Conservation (phyloP, 768 basidiomycete genomes). For the Candolleomyces aberdarensis region DNA sequence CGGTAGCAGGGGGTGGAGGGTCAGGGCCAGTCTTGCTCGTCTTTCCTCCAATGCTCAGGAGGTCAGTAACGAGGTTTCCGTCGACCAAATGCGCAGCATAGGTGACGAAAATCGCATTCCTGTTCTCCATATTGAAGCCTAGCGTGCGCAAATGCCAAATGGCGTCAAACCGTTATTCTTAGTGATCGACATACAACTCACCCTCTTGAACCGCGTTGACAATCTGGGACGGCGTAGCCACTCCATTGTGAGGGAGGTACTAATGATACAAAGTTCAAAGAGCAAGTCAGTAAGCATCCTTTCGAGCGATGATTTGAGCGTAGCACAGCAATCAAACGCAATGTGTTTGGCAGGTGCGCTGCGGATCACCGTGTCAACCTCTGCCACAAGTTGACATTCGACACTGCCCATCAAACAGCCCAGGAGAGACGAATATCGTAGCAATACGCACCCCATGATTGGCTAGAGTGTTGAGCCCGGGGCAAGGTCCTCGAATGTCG, state of each 20-base stretch:
- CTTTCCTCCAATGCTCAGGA: conserved; percentile 18
- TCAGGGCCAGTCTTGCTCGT: conserved; percentile 14
- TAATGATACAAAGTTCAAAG: background rate
- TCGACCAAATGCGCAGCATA: conserved; percentile 16
- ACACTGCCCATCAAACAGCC: too few species aligned
- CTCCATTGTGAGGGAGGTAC: conserved; percentile 13
- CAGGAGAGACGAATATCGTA: too few species aligned
- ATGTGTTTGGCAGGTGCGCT: background rate
- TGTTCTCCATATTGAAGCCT: conserved; percentile 17
- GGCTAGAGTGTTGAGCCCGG: conserved; percentile 19
- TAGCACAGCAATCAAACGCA: background rate
- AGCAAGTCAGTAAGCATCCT: too few species aligned
- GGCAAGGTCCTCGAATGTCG: conserved; percentile 18
- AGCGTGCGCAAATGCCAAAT: too few species aligned
- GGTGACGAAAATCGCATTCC: conserved; percentile 10
- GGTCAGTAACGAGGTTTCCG: conserved; percentile 15
- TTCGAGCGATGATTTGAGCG: background rate
- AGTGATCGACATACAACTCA: conserved; percentile 1
- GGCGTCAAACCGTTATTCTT: too few species aligned
- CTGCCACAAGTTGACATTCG: background rate
- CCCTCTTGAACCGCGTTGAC: conserved; percentile 15
- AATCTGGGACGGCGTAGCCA: conserved; percentile 14
- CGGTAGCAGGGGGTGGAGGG: conserved; percentile 13
- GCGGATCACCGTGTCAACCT: background rate
- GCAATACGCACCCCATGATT: conserved; percentile 15